Conservation (phyloP, 2,329 filamentous ascomycete genomes). For the Phyllosticta paracitricarpa region DNA sequence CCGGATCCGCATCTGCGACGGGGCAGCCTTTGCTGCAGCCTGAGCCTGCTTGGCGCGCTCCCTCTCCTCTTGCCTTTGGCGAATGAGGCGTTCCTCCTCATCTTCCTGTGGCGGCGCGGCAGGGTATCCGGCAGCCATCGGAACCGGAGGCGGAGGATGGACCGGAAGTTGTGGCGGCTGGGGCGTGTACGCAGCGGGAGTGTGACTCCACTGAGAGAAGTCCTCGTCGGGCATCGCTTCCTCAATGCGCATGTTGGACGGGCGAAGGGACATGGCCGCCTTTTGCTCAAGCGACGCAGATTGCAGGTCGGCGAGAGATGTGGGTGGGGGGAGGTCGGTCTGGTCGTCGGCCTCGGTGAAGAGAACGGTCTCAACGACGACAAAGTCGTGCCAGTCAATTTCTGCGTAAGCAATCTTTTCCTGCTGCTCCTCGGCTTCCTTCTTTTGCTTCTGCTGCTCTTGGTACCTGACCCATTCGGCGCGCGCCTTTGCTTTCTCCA, state of each 20-base stretch:
- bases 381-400: slow-evolving; percentile 97
- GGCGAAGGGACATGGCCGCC: slow-evolving; percentile 75
- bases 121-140: slow-evolving; percentile 20
- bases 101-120: slow-evolving; percentile 27
- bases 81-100: slow-evolving; percentile 26
- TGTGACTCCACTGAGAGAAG: neutral
- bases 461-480: slow-evolving; percentile 81
- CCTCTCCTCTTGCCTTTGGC: slow-evolving; percentile 35
- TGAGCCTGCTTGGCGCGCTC: slow-evolving; percentile 66
- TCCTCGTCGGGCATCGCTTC: slow-evolving; percentile 68
- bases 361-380: slow-evolving; percentile 86
- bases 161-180: slow-evolving; percentile 18
- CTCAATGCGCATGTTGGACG: slow-evolving; percentile 71
- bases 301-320: slow-evolving; percentile 81
- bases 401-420: slow-evolving; percentile 69
- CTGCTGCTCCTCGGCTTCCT: slow-evolving; percentile 77
- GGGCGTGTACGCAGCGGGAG: slow-evolving; percentile 25
- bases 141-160: slow-evolving; percentile 20
- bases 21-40: slow-evolving; percentile 61
- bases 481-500: slow-evolving; percentile 72
- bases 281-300: slow-evolving; percentile 93
- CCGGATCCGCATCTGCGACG: slow-evolving; percentile 75
- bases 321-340: slow-evolving; percentile 76
- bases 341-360: slow-evolving; percentile 86
- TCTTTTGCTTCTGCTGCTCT: slow-evolving; percentile 75